phyloP scores from a whole-genome alignment of 257 asterid species.

The Striga asiatica region DNA sequence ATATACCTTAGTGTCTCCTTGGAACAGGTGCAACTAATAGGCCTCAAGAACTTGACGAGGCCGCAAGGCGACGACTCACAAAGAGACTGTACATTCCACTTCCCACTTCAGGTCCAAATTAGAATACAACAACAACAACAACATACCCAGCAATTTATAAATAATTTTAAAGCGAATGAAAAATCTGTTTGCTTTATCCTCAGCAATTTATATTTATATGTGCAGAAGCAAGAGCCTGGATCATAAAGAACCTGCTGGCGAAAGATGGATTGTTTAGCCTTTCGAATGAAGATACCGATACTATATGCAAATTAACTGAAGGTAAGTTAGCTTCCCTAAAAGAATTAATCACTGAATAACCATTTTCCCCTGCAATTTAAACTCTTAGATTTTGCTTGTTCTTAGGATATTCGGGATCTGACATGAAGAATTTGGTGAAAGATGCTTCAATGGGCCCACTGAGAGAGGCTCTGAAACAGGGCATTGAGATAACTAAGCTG shows the following conservation, averaged over 20 bases:
- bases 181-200: constrained; percentile 4
- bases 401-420: constrained; percentile 97
- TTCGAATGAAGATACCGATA: constrained; percentile 53
- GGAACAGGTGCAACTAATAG: constrained; percentile 92
- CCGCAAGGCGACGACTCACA: constrained; percentile 96
- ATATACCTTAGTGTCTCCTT: constrained; percentile 4
- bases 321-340: constrained; percentile 55
- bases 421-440: constrained; percentile 96
- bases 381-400: constrained; percentile 1
- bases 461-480: constrained; percentile 78
- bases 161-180: neutral
- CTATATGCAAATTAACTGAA: constrained; percentile 71
- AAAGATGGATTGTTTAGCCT: constrained; percentile 86
- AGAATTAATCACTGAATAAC: constrained; percentile 6
- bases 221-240: constrained; percentile 96
- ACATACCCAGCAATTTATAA: too few relatives aligned
- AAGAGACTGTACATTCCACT: constrained; percentile 94
- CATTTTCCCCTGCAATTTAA: neutral
- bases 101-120: constrained; percentile 75
- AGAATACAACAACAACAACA: too few relatives aligned
- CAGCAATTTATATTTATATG: constrained; percentile 14
- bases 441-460: constrained; percentile 99
- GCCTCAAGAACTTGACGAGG: constrained; percentile 99
- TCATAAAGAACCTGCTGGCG: constrained; percentile 63
- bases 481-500: constrained; percentile 72